Conservation (phyloP, 192 early-diverging fungal species). For the Entrophospora sp. region DNA sequence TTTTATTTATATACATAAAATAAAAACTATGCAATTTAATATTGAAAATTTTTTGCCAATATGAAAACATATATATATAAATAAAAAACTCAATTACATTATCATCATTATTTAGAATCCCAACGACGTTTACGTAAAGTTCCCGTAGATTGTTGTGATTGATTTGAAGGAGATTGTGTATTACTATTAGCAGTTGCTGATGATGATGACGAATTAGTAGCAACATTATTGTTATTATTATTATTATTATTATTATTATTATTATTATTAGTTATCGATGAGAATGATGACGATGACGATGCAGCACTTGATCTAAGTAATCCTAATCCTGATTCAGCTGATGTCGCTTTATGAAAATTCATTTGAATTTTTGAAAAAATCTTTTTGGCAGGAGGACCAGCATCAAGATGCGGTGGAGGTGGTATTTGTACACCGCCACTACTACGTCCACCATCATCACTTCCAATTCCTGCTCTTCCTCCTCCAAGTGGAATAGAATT, state of each 20-base stretch:
- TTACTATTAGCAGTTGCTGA: too few species aligned
- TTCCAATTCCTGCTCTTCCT: not conserved
- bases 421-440: constrained; percentile 5
- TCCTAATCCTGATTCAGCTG: constrained; percentile 6
- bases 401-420: constrained; percentile 7
- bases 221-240: too few species aligned
- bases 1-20: too few species aligned
- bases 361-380: constrained; percentile 9
- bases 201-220: not conserved
- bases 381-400: not conserved
- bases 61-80: too few species aligned
- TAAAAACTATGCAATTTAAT: too few species aligned
- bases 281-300: not conserved
- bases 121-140: constrained; percentile 12
- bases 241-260: not conserved
- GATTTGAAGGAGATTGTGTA: too few species aligned
- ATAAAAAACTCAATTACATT: too few species aligned
- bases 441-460: too few species aligned
- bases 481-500: constrained; percentile 13
- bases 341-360: constrained; percentile 20
- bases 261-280: not conserved
- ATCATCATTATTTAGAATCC: constrained; percentile 14
- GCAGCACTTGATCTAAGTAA: not conserved
- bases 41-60: too few species aligned
- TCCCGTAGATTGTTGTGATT: too few species aligned